phyloP scores from a whole-genome alignment of 2,329 filamentous ascomycete genomes.

The Chrysoporthe puriensis region DNA sequence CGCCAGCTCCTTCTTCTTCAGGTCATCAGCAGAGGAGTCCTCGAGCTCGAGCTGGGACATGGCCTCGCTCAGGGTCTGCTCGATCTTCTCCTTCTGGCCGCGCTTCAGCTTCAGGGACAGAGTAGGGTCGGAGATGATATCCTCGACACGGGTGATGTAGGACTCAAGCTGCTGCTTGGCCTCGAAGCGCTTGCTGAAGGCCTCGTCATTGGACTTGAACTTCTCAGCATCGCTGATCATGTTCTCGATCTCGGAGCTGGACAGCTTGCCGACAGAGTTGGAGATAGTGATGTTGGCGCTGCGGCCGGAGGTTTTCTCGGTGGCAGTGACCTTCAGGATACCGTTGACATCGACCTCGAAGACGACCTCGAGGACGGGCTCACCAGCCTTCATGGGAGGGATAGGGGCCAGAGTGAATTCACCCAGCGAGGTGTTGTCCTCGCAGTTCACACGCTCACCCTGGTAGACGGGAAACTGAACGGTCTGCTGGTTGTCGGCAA shows the following conservation, averaged over 20 bases:
- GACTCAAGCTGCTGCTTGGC: slow-evolving; percentile 98
- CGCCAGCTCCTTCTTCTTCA: slow-evolving; percentile 99
- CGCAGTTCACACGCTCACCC: slow-evolving; percentile 97
- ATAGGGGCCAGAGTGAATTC: slow-evolving; percentile 94
- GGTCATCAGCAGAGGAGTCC: slow-evolving; percentile 87
- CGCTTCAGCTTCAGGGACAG: slow-evolving; percentile 98
- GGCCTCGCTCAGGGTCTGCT: slow-evolving; percentile 93
- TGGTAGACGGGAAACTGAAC: slow-evolving; percentile 89
- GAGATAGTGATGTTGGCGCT: slow-evolving; percentile 99
- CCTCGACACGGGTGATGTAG: slow-evolving; percentile 98
- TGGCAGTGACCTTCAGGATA: slow-evolving; percentile 99
- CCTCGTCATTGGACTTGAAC: slow-evolving; percentile 98
- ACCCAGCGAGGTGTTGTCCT: slow-evolving; percentile 96
- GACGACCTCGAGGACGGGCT: slow-evolving; percentile 94
- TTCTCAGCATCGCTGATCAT: slow-evolving; percentile 98
- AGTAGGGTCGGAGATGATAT: slow-evolving; percentile 95
- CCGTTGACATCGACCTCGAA: slow-evolving; percentile 99
- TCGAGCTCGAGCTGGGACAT: slow-evolving; percentile 97
- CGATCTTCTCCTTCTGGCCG: slow-evolving; percentile 99
- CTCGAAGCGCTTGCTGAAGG: slow-evolving; percentile 99
- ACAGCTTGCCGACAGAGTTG: slow-evolving; percentile 99
- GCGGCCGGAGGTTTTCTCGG: slow-evolving; percentile 97
- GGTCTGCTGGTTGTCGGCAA: slow-evolving; percentile 75
- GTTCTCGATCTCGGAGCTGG: slow-evolving; percentile 90
- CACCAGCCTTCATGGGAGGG: slow-evolving; percentile 88